Base-by-base conservation (phyloP, 202 grass and related monocot species). In the Dendrocalamus latiflorus region DNA sequence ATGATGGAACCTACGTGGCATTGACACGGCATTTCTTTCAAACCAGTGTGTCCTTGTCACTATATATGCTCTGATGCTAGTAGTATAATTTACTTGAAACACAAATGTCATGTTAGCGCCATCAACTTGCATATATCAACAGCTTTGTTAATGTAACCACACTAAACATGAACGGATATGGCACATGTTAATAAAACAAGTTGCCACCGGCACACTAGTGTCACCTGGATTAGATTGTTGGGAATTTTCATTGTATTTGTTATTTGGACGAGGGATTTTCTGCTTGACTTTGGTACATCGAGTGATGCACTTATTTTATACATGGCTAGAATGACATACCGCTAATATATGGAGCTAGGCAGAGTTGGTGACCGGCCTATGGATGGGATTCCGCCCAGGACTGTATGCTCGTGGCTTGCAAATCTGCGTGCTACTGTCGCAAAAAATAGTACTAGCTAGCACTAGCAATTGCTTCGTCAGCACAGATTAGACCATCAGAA, bases 341-440 rank as follows among this genome's bases (percentile, higher is more conserved):
- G n/a, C n/a, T n/a, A n/a, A n/a, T n/a, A n/a, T n/a, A n/a, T n/a
- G n/a, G n/a, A n/a, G n/a, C n/a, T n/a, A n/a, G n/a, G n/a, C n/a
- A n/a, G n/a, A 48, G 53, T 81, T 71, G 67, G 53, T 71, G 61
- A 49, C 76, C 76, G 61, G 28, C 61, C 45, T 66, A 66, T 36
- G 0, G 34, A 36, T 36, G 56, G n/a, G n/a, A 4, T 77, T 64
- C 43, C 0, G 3, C 9, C 18, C 65, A 22, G 37, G 18, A 42
- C 6, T 41, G 9, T 6, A 16, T 33, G 3, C n/a, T n/a, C n/a
- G n/a, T n/a, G n/a, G n/a, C n/a, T n/a, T 21, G 39, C 64, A n/a
- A 21, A 41, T 66, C 34, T 68, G 20, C 39, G 6, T 68, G 39
- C 20, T 3, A 9, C 20, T 9, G 15, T 36, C 6, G 5, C 26